Evolutionary conservation across 106 monocot genomes (phyloP).

Genomic region (Amphibolis antarctica): DNA sequence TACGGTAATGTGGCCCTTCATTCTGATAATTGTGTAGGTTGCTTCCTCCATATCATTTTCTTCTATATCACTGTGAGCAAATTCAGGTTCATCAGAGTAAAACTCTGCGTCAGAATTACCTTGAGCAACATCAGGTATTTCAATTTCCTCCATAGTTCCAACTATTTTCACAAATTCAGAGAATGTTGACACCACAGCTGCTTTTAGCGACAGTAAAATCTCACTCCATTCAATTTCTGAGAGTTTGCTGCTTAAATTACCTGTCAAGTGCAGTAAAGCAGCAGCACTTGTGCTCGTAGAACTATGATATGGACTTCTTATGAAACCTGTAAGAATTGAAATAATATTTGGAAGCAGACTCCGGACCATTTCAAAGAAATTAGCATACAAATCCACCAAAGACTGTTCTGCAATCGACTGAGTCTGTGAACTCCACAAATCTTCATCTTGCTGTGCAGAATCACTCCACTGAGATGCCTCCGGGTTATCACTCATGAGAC

Average conservation of each 20-base stretch:
- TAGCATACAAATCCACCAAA: slow-evolving; percentile 54
- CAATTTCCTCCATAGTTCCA: slow-evolving; percentile 44
- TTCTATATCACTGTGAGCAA: slow-evolving; percentile 44
- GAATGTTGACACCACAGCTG: slow-evolving; percentile 26
- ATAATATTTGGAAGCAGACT: slow-evolving; percentile 40
- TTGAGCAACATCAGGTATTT: slow-evolving; percentile 49
- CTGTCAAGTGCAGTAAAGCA: slow-evolving; percentile 42
- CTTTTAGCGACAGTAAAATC: slow-evolving; percentile 43
- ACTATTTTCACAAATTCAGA: slow-evolving; percentile 42
- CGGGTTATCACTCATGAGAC: slow-evolving; percentile 14
- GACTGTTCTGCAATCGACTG: slow-evolving; percentile 46
- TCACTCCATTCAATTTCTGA: slow-evolving; percentile 66
- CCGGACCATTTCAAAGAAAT: slow-evolving; percentile 50
- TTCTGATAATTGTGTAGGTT: slow-evolving; percentile 59
- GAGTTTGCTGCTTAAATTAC: slow-evolving; percentile 32
- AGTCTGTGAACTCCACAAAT: slow-evolving; percentile 38
- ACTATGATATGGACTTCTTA: slow-evolving; percentile 60
- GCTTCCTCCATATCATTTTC: slow-evolving; percentile 78
- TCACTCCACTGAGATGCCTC: slow-evolving; percentile 6
- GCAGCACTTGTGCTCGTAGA: slow-evolving; percentile 46
- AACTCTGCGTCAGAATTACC: slow-evolving; percentile 51
- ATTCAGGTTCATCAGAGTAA: slow-evolving; percentile 67
- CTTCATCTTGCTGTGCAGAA: slow-evolving; percentile 33
- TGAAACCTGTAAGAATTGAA: slow-evolving; percentile 38
- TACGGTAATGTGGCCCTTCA: slow-evolving; percentile 78